These are phyloP conservation scores for Melanopsichium pennsylvanicum DNA, from an alignment of 1,284 basidiomycete genomes.

Conservation along the genomic window DNA sequence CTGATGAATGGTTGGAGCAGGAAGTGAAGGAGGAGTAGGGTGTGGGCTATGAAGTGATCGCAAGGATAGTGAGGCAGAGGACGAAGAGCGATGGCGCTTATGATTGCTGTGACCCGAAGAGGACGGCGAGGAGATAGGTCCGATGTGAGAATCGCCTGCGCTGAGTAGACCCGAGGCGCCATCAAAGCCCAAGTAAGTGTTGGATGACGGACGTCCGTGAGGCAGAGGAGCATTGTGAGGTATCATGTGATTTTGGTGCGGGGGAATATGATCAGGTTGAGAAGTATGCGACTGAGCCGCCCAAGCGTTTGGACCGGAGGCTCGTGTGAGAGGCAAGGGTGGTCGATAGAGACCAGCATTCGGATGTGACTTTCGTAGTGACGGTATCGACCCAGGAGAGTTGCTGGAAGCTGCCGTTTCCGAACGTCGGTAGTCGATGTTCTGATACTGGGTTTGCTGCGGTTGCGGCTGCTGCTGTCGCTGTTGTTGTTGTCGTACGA, in stretches of 20 bases:
- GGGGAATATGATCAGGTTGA: constrained; percentile 2
- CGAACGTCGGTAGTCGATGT: constrained; percentile 9
- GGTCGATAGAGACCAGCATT: constrained; percentile 11
- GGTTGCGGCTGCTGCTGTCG: constrained; percentile 14
- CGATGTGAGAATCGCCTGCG: constrained; percentile 26
- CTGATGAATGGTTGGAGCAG: constrained; percentile 5
- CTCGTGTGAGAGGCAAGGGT: background rate
- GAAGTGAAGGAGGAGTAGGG: constrained; percentile 5
- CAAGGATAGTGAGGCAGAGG: constrained; percentile 10
- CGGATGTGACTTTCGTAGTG: constrained; percentile 16
- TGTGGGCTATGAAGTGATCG: constrained; percentile 19
- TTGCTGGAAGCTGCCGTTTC: constrained; percentile 10
- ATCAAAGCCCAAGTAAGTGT: constrained; percentile 44
- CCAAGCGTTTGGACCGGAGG: background rate
- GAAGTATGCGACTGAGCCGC: background rate
- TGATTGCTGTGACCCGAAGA: background rate
- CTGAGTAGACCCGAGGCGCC: constrained; percentile 38
- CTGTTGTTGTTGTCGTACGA: constrained; percentile 31
- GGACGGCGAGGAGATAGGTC: constrained; percentile 12
- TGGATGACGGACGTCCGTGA: constrained; percentile 30
- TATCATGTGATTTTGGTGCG: background rate
- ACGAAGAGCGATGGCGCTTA: constrained; percentile 13
- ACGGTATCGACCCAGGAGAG: constrained; percentile 23
- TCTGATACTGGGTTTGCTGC: constrained; percentile 4
- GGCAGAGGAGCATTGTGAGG: background rate